phyloP scores from a whole-genome alignment of 2,329 filamentous ascomycete species.

The Diplodia scrobiculata region DNA sequence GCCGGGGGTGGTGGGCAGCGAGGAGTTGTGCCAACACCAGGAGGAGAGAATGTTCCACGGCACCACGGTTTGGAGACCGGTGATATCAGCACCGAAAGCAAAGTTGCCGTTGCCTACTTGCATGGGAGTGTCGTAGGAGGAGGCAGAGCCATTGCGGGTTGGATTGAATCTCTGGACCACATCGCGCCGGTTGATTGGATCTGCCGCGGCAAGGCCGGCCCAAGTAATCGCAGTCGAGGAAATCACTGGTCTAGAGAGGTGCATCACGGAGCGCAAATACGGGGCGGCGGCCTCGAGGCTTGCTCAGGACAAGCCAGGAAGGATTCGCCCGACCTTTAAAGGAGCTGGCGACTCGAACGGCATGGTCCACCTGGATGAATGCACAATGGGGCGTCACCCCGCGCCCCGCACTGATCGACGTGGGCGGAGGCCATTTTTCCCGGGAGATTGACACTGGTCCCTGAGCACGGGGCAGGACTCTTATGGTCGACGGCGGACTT shows the following conservation, averaged over 20 bases:
- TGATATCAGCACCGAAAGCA: slow-evolving; percentile 52
- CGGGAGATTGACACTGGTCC: slow-evolving; percentile 22
- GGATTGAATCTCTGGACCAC: slow-evolving; percentile 50
- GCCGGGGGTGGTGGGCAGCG: slow-evolving; percentile 45
- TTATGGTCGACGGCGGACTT: background rate
- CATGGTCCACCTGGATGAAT: slow-evolving; percentile 17
- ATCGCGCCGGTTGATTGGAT: slow-evolving; percentile 37
- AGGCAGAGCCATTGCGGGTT: slow-evolving; percentile 47
- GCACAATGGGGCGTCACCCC: slow-evolving; percentile 12
- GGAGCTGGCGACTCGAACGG: background rate
- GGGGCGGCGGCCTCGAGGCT: background rate
- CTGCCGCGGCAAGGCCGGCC: background rate
- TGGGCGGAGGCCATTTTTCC: slow-evolving; percentile 17
- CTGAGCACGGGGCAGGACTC: slow-evolving; percentile 25
- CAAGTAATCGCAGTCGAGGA: background rate
- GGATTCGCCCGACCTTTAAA: background rate
- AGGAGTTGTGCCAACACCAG: slow-evolving; percentile 53
- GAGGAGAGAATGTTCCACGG: slow-evolving; percentile 49
- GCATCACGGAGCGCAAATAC: background rate
- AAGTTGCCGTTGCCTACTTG: slow-evolving; percentile 55
- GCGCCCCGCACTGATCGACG: slow-evolving; percentile 29
- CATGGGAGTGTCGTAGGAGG: slow-evolving; percentile 55
- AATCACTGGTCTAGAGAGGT: background rate
- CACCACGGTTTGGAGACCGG: slow-evolving; percentile 51
- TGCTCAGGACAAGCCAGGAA: background rate